phyloP scores from a whole-genome alignment of 352 stramenopile genomes.

The Phytophthora pistaciae region DNA sequence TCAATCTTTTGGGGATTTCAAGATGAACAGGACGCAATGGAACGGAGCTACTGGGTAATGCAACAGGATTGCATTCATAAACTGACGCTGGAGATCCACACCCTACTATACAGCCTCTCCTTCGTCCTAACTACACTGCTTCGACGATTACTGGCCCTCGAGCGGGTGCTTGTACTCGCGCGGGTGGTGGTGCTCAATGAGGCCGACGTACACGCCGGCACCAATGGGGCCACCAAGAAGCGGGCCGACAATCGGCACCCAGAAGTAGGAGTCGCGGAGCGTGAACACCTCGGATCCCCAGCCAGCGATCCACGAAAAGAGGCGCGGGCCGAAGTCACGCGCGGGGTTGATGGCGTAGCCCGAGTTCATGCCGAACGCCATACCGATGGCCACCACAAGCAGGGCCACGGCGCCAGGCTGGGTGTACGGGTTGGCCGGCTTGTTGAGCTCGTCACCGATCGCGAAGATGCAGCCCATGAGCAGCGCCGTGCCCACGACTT shows the following conservation, averaged over 20 bases:
- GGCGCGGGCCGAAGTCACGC: conserved; percentile 57
- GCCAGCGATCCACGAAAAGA: conserved; percentile 55
- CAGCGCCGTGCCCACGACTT: conserved; percentile 67
- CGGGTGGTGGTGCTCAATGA: conserved; percentile 62
- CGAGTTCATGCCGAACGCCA: conserved; percentile 79
- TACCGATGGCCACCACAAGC: conserved; percentile 70
- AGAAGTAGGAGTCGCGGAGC: conserved; percentile 64
- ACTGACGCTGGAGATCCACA: conserved; percentile 15
- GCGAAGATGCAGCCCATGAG: conserved; percentile 72
- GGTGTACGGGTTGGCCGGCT: conserved; percentile 52
- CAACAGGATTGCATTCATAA: conserved; percentile 26
- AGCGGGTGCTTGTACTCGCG: conserved; percentile 53
- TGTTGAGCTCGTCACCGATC: conserved; percentile 66
- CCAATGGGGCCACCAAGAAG: conserved; percentile 53
- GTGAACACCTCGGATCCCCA: conserved; percentile 48
- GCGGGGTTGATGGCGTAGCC: conserved; percentile 79
- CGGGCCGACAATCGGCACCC: conserved; percentile 64
- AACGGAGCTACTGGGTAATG: conserved; percentile 5
- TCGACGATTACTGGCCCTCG: conserved; percentile 23
- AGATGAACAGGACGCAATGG: conserved; percentile 5
- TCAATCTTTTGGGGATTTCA: conserved; percentile 5
- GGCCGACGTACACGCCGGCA: conserved; percentile 46
- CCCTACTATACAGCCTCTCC: conserved; percentile 37
- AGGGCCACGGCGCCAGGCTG: conserved; percentile 57
- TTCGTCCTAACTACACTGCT: conserved; percentile 18